phyloP scores from a whole-genome alignment of 768 basidiomycete genomes.

The Hygrophorus russula region DNA sequence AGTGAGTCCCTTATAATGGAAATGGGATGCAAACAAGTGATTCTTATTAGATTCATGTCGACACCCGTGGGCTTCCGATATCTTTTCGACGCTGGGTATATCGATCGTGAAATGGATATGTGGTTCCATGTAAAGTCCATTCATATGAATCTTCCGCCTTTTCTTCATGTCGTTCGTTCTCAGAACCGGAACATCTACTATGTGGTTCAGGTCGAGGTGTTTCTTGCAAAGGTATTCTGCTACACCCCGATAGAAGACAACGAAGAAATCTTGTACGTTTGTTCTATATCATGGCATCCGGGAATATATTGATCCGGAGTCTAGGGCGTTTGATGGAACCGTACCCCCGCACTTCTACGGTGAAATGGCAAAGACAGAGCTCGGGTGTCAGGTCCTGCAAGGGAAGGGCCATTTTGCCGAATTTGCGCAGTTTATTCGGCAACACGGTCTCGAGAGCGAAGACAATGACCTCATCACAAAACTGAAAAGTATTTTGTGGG shows the following conservation, averaged over 20 bases:
- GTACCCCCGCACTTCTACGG: constrained; percentile 97
- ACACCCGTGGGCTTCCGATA: constrained; percentile 89
- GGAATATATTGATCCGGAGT: constrained; percentile 2
- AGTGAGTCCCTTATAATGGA: constrained; percentile 37
- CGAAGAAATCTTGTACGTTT: constrained; percentile 46
- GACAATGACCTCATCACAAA: constrained; percentile 80
- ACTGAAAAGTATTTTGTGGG: constrained; percentile 94
- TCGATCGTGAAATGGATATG: constrained; percentile 88
- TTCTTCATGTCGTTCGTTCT: neutral
- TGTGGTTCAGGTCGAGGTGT: constrained; percentile 89
- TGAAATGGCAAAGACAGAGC: constrained; percentile 93
- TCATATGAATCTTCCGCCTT: neutral
- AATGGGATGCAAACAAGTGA: neutral
- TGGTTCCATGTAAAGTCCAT: constrained; percentile 77
- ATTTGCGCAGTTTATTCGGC: constrained; percentile 83
- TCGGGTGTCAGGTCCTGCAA: constrained; percentile 83
- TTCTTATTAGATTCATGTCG: constrained; percentile 70
- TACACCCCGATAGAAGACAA: constrained; percentile 41
- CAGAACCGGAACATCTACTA: constrained; percentile 92
- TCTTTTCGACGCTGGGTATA: constrained; percentile 84
- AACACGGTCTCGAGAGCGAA: constrained; percentile 74
- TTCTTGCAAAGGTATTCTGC: constrained; percentile 71
- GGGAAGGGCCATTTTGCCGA: constrained; percentile 88
- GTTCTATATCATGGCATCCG: neutral
- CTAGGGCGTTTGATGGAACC: constrained; percentile 70